phyloP scores from a whole-genome alignment of 2,329 filamentous ascomycete genomes.

The Pyrenophora teres region DNA sequence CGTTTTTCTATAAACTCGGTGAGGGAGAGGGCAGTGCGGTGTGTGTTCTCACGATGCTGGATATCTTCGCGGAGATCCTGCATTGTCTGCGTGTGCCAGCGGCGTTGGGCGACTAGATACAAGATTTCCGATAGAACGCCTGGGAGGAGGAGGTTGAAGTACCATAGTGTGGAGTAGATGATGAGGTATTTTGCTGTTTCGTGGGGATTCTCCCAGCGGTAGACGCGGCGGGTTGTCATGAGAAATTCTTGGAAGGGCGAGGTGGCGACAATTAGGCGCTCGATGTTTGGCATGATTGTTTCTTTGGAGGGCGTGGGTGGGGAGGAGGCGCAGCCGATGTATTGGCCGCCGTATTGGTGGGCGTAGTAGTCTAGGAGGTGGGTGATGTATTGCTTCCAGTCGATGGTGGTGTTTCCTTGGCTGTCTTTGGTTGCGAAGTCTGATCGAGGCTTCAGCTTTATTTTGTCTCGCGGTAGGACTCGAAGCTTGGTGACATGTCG shows the following conservation, averaged over 20 bases:
- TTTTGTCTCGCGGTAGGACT: constrained; percentile 27
- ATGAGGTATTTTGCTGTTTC: constrained; percentile 39
- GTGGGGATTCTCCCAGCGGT: constrained; percentile 43
- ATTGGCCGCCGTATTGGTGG: constrained; percentile 45
- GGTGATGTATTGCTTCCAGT: constrained; percentile 37
- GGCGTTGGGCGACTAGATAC: constrained; percentile 32
- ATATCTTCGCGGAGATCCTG: constrained; percentile 38
- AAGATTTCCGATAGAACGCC: constrained; percentile 27
- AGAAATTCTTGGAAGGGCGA: constrained; percentile 44
- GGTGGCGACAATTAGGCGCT: constrained; percentile 47
- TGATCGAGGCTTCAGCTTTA: constrained; percentile 21
- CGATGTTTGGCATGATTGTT: constrained; percentile 42
- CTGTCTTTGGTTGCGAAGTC: constrained; percentile 32
- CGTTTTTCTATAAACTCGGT: constrained; percentile 47
- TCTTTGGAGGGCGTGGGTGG: constrained; percentile 39
- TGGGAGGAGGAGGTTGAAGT: constrained; percentile 33
- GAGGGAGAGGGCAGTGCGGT: constrained; percentile 36
- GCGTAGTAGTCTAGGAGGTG: constrained; percentile 38
- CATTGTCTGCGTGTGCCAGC: constrained; percentile 24
- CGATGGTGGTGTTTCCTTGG: constrained; percentile 19
- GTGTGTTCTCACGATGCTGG: constrained; percentile 37
- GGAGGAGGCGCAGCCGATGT: constrained; percentile 42
- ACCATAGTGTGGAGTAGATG: constrained; percentile 34
- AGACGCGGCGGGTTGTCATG: constrained; percentile 43
- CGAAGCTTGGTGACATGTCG: constrained; percentile 45